These are phyloP conservation scores for Fusarium camptoceras DNA, from an alignment of 2,329 filamentous ascomycete genomes.

Conservation along the genomic window DNA sequence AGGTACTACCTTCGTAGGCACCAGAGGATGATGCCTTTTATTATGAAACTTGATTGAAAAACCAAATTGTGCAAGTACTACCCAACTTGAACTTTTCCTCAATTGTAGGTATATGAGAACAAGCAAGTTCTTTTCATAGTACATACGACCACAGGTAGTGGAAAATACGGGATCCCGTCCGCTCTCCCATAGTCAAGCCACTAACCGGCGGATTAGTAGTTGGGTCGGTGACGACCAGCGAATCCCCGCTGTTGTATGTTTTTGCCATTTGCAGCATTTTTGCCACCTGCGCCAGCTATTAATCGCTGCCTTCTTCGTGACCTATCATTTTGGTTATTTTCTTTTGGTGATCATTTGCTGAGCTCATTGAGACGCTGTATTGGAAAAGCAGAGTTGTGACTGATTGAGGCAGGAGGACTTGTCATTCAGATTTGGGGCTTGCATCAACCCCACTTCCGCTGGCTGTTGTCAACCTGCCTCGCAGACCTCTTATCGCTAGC, in stretches of 20 bases:
- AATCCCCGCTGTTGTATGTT: constrained; percentile 10
- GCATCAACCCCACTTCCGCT: background rate
- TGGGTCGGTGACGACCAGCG: constrained; percentile 7
- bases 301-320: rapidly evolving
- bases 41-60: no score
- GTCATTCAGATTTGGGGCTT: background rate
- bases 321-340: rapidly evolving
- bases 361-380: rapidly evolving
- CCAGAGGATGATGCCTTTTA: no score
- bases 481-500: background rate
- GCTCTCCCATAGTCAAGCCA: constrained; percentile 8
- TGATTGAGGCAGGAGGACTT: background rate
- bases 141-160: constrained; percentile 1
- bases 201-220: constrained; percentile 4
- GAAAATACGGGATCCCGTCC: constrained; percentile 11
- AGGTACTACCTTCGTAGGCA: no score
- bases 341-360: background rate
- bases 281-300: rapidly evolving
- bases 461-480: background rate
- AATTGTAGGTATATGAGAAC: no score
- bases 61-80: no score
- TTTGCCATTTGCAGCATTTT: background rate
- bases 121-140: no score
- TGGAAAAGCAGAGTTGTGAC: background rate
- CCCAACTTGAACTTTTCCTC: no score